Evolutionary conservation across 441 rosid species (phyloP), one percentile per base, ranked within the genome.

Genomic region (Breynia disticha): DNA sequence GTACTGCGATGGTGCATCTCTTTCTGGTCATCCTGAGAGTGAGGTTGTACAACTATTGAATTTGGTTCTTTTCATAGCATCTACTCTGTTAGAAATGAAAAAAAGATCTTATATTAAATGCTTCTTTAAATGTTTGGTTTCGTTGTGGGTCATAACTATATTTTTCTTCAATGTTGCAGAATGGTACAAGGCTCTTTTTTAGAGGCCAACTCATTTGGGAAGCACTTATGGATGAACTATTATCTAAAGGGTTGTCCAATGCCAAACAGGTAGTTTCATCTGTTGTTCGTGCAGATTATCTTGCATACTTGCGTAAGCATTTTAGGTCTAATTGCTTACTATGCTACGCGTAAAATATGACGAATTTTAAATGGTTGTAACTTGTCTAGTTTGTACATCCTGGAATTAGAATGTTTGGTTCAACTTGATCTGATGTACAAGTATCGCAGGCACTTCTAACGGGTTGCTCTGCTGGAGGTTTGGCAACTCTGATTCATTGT

Each of bases 191-290:
- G 24, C 87, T 88, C 62, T 78, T 76, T 71, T 91, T 88, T 56
- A 78, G 97, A 60, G 97, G 98, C 48, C 95, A 88, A 71, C 95
- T 80, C 52, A 88, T 91, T 55, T 91, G 98, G 97, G 91, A 91
- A 78, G 76, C 85, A 7, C 16, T 83, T 48, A 71, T 82, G 78
- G 81, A 76, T 59, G 91, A 91, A 56, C 68, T 91, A 37, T 77
- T 86, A 64, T 73, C 87, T 4, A 62, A 77, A 38, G 97, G 95
- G 57, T 55, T 91, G 89, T 79, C 86, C 54, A 64, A 61, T 46
- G 87, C 95, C 1, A 84, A 70, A 61, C 86, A 75, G 87, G 96
- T 87, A 66, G n/a, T 37, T 28, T 63, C 54, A 52, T 51, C 37
- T 46, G 17, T 39, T 48, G 38, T 38, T 14, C 21, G 61, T n/a